Evolutionary conservation across 2,329 filamentous ascomycete genomes (phyloP).

Genomic region (Graphiopsis chlorocephala): DNA sequence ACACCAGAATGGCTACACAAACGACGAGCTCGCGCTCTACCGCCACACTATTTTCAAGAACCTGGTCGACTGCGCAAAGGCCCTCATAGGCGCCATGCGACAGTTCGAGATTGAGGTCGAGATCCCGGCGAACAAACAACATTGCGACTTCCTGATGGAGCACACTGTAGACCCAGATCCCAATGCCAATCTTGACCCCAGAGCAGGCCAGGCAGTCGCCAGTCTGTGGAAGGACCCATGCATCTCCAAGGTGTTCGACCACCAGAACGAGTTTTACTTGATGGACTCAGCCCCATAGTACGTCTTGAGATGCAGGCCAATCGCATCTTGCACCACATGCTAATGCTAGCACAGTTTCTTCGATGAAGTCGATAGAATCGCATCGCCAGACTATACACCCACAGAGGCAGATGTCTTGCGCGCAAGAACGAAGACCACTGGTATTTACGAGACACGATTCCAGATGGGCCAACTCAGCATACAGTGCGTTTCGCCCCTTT

Average conservation of each 20-base stretch:
- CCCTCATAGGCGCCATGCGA: slow-evolving; percentile 84
- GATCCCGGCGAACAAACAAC: slow-evolving; percentile 66
- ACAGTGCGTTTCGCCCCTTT: slow-evolving; percentile 64
- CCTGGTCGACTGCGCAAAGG: slow-evolving; percentile 91
- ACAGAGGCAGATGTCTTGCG: slow-evolving; percentile 92
- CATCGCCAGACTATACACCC: slow-evolving; percentile 79
- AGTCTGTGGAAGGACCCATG: slow-evolving; percentile 88
- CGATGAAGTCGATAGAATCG: slow-evolving; percentile 84
- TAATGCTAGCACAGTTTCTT: slow-evolving; percentile 69
- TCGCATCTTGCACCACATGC: slow-evolving; percentile 17
- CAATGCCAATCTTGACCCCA: slow-evolving; percentile 75
- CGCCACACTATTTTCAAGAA: slow-evolving; percentile 98
- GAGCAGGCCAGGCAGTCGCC: slow-evolving; percentile 78
- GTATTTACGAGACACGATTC: slow-evolving; percentile 98
- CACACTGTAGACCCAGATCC: slow-evolving; percentile 91
- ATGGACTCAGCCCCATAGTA: slow-evolving; percentile 99
- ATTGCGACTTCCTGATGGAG: slow-evolving; percentile 76
- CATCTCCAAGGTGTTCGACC: slow-evolving; percentile 79
- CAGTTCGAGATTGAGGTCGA: slow-evolving; percentile 84
- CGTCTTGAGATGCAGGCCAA: slow-evolving; percentile 34
- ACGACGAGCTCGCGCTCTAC: slow-evolving; percentile 91
- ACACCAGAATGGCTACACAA: slow-evolving; percentile 93
- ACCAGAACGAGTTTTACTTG: slow-evolving; percentile 95
- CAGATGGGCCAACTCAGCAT: slow-evolving; percentile 98
- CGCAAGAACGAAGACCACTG: slow-evolving; percentile 95